Conservation (phyloP, 805 yeast genomes). For the Jamesozyma lodderae region DNA sequence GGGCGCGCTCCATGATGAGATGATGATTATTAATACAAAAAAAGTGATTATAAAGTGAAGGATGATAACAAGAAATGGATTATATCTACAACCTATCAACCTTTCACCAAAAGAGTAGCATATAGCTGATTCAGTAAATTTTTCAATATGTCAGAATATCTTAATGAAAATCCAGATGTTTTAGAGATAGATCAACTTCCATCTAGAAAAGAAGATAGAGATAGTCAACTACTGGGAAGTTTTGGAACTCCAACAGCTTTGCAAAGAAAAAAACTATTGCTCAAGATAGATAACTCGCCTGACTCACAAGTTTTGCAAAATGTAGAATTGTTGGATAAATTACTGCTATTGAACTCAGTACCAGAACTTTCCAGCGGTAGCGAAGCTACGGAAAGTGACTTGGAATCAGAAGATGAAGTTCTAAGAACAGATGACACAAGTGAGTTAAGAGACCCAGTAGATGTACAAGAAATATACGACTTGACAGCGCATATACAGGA, state of each 20-base stretch:
- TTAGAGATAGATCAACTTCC: constrained; percentile 72
- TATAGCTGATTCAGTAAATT: neutral
- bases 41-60: too few species aligned
- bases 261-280: constrained; percentile 19
- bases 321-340: constrained; percentile 25
- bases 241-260: constrained; percentile 10
- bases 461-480: constrained; percentile 84
- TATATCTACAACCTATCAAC: too few species aligned
- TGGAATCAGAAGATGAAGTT: constrained; percentile 15
- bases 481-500: constrained; percentile 80
- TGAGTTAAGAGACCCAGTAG: constrained; percentile 51
- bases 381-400: constrained; percentile 6
- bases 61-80: too few species aligned
- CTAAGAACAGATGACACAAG: constrained; percentile 10
- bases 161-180: constrained; percentile 87
- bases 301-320: constrained; percentile 21
- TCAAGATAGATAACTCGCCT: constrained; percentile 21
- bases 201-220: constrained; percentile 39
- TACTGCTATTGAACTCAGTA: constrained; percentile 15
- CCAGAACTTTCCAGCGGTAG: constrained; percentile 20
- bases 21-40: neutral
- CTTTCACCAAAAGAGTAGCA: too few species aligned
- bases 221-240: constrained; percentile 15
- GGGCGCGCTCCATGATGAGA: neutral
- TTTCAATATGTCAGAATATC: constrained; percentile 60